phyloP scores from a whole-genome alignment of 768 basidiomycete species.

The Suillus luteus region DNA sequence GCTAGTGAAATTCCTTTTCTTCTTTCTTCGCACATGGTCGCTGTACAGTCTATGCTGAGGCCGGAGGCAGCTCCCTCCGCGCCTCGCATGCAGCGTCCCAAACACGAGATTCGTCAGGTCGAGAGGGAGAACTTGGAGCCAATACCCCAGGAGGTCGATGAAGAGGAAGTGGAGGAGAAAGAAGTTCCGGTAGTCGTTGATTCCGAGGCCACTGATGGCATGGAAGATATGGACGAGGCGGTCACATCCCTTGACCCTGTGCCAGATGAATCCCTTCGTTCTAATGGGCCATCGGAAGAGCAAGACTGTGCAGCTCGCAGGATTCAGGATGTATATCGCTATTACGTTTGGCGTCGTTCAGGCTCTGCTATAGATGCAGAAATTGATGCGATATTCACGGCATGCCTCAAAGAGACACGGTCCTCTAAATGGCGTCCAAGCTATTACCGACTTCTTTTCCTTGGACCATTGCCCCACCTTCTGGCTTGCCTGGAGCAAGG shows the following conservation, averaged over 20 bases:
- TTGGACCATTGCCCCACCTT: conserved; percentile 42
- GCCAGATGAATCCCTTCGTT: conserved; percentile 18
- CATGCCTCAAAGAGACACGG: conserved; percentile 30
- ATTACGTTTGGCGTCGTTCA: conserved; percentile 6
- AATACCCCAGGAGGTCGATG: neutral
- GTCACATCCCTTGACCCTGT: conserved; percentile 6
- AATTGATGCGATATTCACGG: conserved; percentile 26
- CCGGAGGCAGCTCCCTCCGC: conserved; percentile 22
- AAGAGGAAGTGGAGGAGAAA: conserved; percentile 12
- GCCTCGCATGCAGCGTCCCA: conserved; percentile 9
- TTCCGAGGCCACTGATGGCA: conserved; percentile 3
- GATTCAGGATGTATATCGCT: conserved; percentile 25
- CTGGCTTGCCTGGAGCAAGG: conserved; percentile 41
- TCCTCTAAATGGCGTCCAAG: conserved; percentile 30
- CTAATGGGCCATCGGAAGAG: conserved; percentile 24
- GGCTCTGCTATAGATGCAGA: conserved; percentile 18
- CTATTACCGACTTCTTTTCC: conserved; percentile 40
- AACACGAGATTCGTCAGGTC: neutral
- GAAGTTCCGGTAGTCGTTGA: neutral
- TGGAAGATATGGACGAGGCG: conserved; percentile 10
- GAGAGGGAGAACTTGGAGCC: neutral
- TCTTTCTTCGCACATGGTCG: conserved; percentile 22
- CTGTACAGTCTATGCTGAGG: conserved; percentile 19
- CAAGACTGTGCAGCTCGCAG: conserved; percentile 27
- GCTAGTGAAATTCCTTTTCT: conserved; percentile 34